These are phyloP conservation scores for Penicillium subrubescens DNA, from an alignment of 495 filamentous ascomycete genomes.

Conservation along the genomic window DNA sequence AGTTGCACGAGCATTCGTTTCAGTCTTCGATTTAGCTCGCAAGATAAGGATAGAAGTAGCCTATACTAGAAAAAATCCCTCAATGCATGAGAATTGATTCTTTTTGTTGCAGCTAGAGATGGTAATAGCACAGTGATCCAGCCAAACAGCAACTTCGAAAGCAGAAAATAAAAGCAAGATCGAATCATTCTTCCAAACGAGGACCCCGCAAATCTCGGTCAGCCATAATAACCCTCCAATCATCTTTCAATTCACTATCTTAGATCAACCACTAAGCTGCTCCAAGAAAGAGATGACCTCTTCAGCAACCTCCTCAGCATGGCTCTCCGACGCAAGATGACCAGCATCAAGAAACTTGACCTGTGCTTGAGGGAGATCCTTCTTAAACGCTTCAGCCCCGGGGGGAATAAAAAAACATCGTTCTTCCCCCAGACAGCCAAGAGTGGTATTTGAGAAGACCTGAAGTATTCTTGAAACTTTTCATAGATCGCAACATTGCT, in stretches of 20 bases:
- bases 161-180: neutral
- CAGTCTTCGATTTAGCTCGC: too few species aligned
- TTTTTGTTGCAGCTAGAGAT: neutral
- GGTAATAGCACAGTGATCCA: neutral
- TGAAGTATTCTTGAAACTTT: constrained; percentile 61
- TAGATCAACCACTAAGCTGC: neutral
- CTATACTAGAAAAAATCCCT: too few species aligned
- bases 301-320: constrained; percentile 49
- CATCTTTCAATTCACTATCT: neutral
- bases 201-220: neutral
- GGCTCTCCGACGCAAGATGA: constrained; percentile 64
- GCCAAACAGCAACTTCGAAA: neutral
- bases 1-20: too few species aligned
- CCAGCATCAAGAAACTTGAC: constrained; percentile 57
- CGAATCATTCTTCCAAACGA: neutral
- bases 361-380: constrained; percentile 54
- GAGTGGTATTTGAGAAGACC: constrained; percentile 53
- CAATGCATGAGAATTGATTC: neutral
- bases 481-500: constrained; percentile 58
- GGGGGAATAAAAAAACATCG: constrained; percentile 58
- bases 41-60: too few species aligned
- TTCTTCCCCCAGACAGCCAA: constrained; percentile 66
- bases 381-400: constrained; percentile 63
- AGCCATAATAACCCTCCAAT: neutral
- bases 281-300: constrained; percentile 31